Evolutionary conservation across 495 filamentous ascomycete genomes (phyloP), one percentile per base, ranked within the genome.

Genomic region (Trichoderma orchidacearum): DNA sequence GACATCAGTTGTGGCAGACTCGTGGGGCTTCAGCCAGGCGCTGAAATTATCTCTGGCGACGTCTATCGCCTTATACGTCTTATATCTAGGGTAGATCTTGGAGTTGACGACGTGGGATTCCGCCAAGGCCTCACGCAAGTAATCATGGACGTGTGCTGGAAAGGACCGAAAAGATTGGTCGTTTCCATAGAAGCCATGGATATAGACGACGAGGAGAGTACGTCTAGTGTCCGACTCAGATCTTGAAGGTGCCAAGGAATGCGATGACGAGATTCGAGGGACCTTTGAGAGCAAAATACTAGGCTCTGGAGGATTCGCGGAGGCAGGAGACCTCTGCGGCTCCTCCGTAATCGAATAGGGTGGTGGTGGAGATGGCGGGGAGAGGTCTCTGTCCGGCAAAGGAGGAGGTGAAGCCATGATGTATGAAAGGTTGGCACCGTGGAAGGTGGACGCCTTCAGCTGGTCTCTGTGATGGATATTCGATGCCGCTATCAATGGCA

Each of bases 151-250:
- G 68, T 97, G 90, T 5, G 84, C 85, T 1, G 92, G 92, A 59
- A 96, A 92, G 28, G 83, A 84, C 58, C 85, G 83, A 62, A 97
- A 97, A 59, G 86, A 91, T 15, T 84, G 84, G 68, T 94, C 89
- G 51, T 86, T 85, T 28, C 92, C 92, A 81, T 90, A 88, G 72
- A 96, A 96, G 41, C 92, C 92, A 71, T 95, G 90, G 62, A 97
- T 83, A 65, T 89, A 96, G 23, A 97, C 70, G 9, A 96, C 61
- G 1, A 97, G 74, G 12, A 97, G 73, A 29, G 71, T 85, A 56
- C 90, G 68, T n/a, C 76, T 69, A 15, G 8, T 63, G 52, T 71
- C 68, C 23, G 68, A 29, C 15, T 66, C 67, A 12, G 68, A 67
- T 5, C 71, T 63, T 15, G 75, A 71, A 0, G 83, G 78, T 8